Conservation (phyloP, 352 stramenopile species). For the Pythium aphanidermatum region DNA sequence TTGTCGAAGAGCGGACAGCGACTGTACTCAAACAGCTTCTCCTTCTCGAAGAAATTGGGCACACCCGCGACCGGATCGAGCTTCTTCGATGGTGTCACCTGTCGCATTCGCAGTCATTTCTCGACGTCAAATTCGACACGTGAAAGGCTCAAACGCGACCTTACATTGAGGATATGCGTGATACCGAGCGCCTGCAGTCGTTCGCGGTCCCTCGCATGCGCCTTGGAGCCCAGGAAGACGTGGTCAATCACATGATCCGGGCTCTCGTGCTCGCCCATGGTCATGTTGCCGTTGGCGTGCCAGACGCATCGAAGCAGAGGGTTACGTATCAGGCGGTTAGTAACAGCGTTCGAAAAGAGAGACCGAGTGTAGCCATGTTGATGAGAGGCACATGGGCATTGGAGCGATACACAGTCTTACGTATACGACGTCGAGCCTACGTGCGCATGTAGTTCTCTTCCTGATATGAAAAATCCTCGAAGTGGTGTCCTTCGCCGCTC, state of each 20-base stretch:
- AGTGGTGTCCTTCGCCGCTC: conserved; percentile 77
- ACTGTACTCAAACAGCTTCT: conserved; percentile 71
- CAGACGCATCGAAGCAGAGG: too few relatives aligned
- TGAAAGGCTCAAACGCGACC: too few relatives aligned
- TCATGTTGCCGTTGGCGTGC: background rate
- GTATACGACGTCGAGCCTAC: too few relatives aligned
- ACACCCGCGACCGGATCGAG: conserved; percentile 80
- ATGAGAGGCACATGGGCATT: too few relatives aligned
- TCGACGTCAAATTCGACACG: too few relatives aligned
- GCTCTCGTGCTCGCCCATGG: conserved; percentile 23
- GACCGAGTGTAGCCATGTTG: too few relatives aligned
- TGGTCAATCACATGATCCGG: conserved; percentile 63
- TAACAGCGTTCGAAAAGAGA: too few relatives aligned
- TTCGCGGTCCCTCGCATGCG: conserved; percentile 60
- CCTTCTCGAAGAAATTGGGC: conserved; percentile 91
- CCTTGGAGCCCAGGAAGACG: conserved; percentile 62
- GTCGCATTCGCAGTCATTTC: too few relatives aligned
- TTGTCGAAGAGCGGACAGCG: conserved; percentile 88
- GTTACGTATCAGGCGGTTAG: too few relatives aligned
- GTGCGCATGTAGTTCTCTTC: conserved; percentile 65
- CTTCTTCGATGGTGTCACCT: conserved; percentile 75
- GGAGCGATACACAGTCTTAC: too few relatives aligned
- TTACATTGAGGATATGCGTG: conserved; percentile 81
- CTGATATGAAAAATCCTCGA: conserved; percentile 88
- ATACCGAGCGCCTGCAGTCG: conserved; percentile 53